These are phyloP conservation scores for Westerdykella aurantiaca DNA, from an alignment of 2,329 filamentous ascomycete genomes.

Conservation along the genomic window DNA sequence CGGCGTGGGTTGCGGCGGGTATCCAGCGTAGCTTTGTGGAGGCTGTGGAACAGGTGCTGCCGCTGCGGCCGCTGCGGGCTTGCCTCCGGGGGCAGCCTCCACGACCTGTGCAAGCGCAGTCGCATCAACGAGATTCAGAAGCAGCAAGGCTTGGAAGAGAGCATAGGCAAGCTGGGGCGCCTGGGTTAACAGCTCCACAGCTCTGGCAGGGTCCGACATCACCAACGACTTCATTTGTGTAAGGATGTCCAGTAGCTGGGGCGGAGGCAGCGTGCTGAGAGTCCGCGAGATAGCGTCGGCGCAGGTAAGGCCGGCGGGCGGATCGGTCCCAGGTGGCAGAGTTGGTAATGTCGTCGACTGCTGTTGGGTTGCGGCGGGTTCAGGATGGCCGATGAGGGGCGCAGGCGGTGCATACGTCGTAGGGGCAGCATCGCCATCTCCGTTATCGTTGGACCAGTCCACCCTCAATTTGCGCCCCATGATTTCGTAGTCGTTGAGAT, in stretches of 20 bases:
- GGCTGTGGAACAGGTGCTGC: conserved; percentile 37
- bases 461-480: conserved; percentile 92
- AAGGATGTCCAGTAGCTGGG: conserved; percentile 88
- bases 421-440: conserved; percentile 53
- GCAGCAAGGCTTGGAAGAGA: conserved; percentile 86
- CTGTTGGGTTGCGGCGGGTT: conserved; percentile 26
- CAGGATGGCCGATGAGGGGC: conserved; percentile 36
- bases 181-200: conserved; percentile 78
- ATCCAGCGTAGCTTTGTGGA: conserved; percentile 29
- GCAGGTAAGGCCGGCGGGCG: conserved; percentile 75
- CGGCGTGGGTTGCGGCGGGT: conserved; percentile 43
- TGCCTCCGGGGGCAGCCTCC: conserved; percentile 47
- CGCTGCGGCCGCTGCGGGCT: conserved; percentile 27
- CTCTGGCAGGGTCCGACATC: conserved; percentile 72
- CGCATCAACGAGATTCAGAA: conserved; percentile 88
- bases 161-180: conserved; percentile 92
- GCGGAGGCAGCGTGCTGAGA: conserved; percentile 75
- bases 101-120: conserved; percentile 76
- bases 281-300: conserved; percentile 90
- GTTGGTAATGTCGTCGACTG: conserved; percentile 61
- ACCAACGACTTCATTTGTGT: conserved; percentile 90
- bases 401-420: conserved; percentile 40
- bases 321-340: conserved; percentile 76
- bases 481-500: conserved; percentile 90
- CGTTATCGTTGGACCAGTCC: conserved; percentile 91